Conservation (phyloP, 129 eudicot genomes). For the Chrysanthemum seticuspe region DNA sequence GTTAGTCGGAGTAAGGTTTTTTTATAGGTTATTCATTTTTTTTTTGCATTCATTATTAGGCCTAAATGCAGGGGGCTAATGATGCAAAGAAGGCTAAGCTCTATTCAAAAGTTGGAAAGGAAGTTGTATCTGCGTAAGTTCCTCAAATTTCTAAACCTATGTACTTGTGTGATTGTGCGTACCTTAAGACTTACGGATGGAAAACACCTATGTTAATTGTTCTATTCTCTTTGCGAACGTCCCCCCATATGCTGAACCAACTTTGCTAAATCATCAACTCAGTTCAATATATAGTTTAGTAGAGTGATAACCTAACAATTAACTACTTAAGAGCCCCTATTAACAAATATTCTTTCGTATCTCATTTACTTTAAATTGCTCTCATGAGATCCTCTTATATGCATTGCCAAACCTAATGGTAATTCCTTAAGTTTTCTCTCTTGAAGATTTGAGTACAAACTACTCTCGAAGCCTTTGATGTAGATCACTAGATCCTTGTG, state of each 20-base stretch:
- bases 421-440: not conserved
- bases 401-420: not conserved
- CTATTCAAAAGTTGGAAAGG: slow-evolving; percentile 82
- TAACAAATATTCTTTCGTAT: not conserved
- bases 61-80: slow-evolving; percentile 70
- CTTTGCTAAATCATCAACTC: not conserved
- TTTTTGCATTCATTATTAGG: slow-evolving; percentile 36
- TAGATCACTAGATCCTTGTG: not conserved
- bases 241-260: not conserved
- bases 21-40: slow-evolving; percentile 22
- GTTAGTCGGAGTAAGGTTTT: slow-evolving; percentile 20
- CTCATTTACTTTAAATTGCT: not conserved
- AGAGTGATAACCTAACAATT: not conserved
- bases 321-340: not conserved
- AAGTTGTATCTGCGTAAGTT: slow-evolving; percentile 95
- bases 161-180: not conserved
- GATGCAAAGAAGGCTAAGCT: slow-evolving; percentile 82
- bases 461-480: not conserved
- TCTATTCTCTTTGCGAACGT: not conserved
- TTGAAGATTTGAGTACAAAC: not conserved
- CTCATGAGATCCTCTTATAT: not conserved
- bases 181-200: slow-evolving; percentile 1
- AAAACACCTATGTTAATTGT: not conserved
- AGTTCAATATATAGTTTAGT: not conserved
- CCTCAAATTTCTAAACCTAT: not conserved